Evolutionary conservation across 2,329 filamentous ascomycete genomes (phyloP), one percentile per base, ranked within the genome.

Genomic region (Chaetomium strumarium): DNA sequence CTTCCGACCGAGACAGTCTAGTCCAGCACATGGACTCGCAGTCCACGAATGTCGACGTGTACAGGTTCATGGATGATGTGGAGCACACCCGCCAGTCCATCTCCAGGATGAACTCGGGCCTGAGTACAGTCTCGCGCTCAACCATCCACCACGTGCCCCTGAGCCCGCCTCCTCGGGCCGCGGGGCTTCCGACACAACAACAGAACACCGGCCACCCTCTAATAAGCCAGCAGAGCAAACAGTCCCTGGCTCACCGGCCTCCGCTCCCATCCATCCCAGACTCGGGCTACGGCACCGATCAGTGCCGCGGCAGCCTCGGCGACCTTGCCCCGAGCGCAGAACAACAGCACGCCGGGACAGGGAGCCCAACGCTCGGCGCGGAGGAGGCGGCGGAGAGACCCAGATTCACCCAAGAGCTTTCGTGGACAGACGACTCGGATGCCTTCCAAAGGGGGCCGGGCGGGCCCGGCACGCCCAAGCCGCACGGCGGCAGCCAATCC

Each of bases 1-100:
- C 12, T 4, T 56, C 57, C 5, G 56, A 62, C 14, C 55, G 37
- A 38, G 60, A 55, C 34, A 62, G 56, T 51, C 63, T 67, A 12
- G 57, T 66, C 16, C 57, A 58, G 9, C 59, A 64, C 46, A 67
- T 67, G 64, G 56, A 64, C 47, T 61, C 61, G 16, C 62, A 62
- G 42, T 53, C 58, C 29, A 61, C 58, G 20, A 59, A 62, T 43
- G 59, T 62, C 19, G 57, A 62, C 39, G 48, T 58, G 20, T 38
- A 60, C 5, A 60, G 55, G 13, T 52, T 63, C 17, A 59, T 63
- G 60, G 51, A 59, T n/a, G 62, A 64, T 29, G 58, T 63, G 53
- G 55, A 62, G 16, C 55, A 60, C 39, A 55, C 53, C 2, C 55
- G 53, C 20, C 57, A 59, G 36, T 57, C 55, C 6, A 48, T 63